Percentiles rank a stretch among this genome's conserved stretches.
These are phyloP conservation scores for Tarenaya hassleriana DNA, from an alignment of 345 rosid species.

Conservation along the genomic window DNA sequence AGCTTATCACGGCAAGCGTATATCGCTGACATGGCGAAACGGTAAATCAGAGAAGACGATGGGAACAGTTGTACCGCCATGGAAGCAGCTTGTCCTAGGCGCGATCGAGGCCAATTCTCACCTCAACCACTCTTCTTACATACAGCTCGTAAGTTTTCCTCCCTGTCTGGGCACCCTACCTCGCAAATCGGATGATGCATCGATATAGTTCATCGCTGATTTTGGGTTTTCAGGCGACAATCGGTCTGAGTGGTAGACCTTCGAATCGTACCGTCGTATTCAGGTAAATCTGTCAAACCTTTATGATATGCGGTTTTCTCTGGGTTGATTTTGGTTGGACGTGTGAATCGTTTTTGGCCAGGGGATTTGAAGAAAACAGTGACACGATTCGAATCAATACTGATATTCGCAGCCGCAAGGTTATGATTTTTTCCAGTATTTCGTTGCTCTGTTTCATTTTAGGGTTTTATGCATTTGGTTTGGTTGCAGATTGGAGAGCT, in stretches of 20 bases:
- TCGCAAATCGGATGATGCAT: neutral
- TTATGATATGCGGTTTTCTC: neutral
- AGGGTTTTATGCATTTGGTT: constrained; percentile 8
- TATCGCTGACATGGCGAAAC: neutral
- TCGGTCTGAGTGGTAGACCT: constrained; percentile 70
- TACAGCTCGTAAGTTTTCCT: constrained; percentile 45
- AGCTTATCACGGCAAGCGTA: too few relatives aligned
- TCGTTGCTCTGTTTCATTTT: neutral
- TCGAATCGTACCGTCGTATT: constrained; percentile 85
- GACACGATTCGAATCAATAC: constrained; percentile 64
- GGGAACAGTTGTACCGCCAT: constrained; percentile 44
- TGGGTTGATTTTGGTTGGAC: neutral
- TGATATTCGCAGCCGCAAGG: constrained; percentile 43
- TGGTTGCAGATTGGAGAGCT: constrained; percentile 71
- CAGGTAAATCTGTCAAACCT: constrained; percentile 32
- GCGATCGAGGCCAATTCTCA: constrained; percentile 66
- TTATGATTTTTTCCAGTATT: neutral
- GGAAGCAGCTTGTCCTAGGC: constrained; percentile 74
- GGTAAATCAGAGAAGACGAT: constrained; percentile 15
- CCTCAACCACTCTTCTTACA: constrained; percentile 56
- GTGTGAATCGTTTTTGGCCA: constrained; percentile 12
- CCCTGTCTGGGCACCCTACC: neutral
- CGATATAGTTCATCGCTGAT: neutral
- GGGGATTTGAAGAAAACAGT: constrained; percentile 69
- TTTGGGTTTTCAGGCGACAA: constrained; percentile 51